Evolutionary conservation across 306 rosid genomes (phyloP), one percentile per base, ranked within the genome.

Genomic region (Corylus avellana): DNA sequence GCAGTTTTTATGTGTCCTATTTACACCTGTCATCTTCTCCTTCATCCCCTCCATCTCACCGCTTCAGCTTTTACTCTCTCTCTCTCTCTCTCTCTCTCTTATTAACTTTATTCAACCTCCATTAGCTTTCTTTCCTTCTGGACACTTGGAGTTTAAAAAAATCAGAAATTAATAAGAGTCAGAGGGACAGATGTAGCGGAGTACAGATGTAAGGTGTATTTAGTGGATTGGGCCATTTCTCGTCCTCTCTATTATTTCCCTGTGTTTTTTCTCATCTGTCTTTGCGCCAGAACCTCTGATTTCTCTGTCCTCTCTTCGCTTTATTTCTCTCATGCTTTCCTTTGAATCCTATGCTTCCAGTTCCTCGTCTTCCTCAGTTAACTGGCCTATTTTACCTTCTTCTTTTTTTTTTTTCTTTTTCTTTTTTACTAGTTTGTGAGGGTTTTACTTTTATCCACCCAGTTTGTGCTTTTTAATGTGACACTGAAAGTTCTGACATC

Each of bases 11-110:
- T 51, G 51, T 46, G 70, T 81, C 73, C 76, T 46, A 55, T 83
- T 82, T 82, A 76, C 87, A 87, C 78, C 63, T 87, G 89, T 90
- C 94, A 66, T 82, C 70, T 5, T 84, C 56, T 79, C 81, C 86
- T 78, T 46, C 25, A 77, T 78, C 73, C 77, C 37, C 76, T 85
- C 87, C 80, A 69, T 79, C 67, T 63, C 89, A 78, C 84, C 84
- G 84, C 80, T 62, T 68, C 35, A 6, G 42, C 69, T 70, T 62
- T 72, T 68, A 80, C 57, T 63, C 7, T 42, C 42, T 56, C 32
- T 76, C 22, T 70, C 1, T 46, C 25, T 39, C 72, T 73, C 51
- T 80, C 87, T 85, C 87, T 78, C 83, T 84, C 90, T 32, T 79
- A 77, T 81, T 84, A 69, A 86, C 55, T 74, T 70, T 66, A 14